Base-by-base conservation (phyloP, 495 filamentous ascomycete genomes). In the Hypoxylon perforatum region DNA sequence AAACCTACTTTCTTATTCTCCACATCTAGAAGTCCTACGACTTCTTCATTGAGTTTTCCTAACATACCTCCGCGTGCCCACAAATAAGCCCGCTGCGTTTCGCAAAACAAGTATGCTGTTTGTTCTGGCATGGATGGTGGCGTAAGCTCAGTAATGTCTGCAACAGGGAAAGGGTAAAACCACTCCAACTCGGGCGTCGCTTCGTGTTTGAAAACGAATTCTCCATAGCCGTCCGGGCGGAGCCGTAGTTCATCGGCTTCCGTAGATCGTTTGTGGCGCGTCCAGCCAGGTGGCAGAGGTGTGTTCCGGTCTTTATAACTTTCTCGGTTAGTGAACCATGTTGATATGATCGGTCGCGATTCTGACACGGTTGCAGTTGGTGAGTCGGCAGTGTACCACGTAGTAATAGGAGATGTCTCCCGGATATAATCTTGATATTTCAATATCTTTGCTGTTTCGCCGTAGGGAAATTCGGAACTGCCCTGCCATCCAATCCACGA, bases 401-500 rank as follows among this genome's bases (percentile, higher is more conserved):
- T 45, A 4, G 69, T 74, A 42, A 70, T 62, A 1, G 72, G 69
- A 25, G 59, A 45, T 8, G 69, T 71, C 41, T 72, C 50, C 11
- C 57, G 11, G 17, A 62, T 58, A 14, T 42, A 18, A 17, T 21
- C 11, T 8, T 49, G 25, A 36, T 33, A 5, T 33, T 1, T 10
- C 4, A 10, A 5, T 9, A 33, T 10, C 1, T 10, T 5, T 33
- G 8, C 4, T 1, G 30, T 33, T 33, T 33, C 30, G 8, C 11
- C 3, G 30, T 3, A 28, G 8, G 3, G 8, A 28, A 33, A 1
- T 5, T 33, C 18, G 14, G 60, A 46, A 11, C 33, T 15, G 17
- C 73, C 70, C 33, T 73, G 46, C 67, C 73, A 75, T 8, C 64
- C 73, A 46, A 71, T 62, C 70, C 70, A 75, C 4, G 70, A 71